These are phyloP conservation scores for Thalassiosira delicatula DNA, from an alignment of 352 stramenopile genomes.

Conservation along the genomic window DNA sequence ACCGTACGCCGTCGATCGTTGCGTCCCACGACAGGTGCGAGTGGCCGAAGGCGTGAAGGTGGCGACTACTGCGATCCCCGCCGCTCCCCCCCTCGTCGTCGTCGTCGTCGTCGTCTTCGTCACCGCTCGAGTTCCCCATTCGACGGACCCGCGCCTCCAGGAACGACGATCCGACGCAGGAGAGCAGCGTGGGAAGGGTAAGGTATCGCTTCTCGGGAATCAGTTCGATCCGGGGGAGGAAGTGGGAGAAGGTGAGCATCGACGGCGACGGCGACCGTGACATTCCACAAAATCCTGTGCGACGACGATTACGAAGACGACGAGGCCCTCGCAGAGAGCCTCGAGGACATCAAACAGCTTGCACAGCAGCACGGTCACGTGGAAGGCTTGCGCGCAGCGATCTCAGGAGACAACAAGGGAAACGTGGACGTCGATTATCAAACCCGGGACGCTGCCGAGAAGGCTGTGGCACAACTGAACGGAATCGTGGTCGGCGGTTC, in stretches of 20 bases:
- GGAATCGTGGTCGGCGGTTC: conserved; percentile 67
- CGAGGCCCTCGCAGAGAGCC: conserved; percentile 59
- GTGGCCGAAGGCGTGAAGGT: conserved; percentile 62
- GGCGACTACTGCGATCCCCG: conserved; percentile 3
- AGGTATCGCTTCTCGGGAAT: conserved; percentile 63
- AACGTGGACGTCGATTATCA: conserved; percentile 45
- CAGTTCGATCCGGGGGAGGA: conserved; percentile 58
- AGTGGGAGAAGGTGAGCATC: conserved; percentile 52
- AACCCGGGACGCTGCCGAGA: conserved; percentile 12
- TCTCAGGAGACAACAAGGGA: conserved; percentile 40
- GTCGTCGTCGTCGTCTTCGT: too few species aligned
- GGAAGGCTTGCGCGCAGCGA: conserved; percentile 7
- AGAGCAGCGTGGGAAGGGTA: conserved; percentile 52
- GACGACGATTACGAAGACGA: conserved; percentile 63
- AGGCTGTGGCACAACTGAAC: conserved; percentile 54
- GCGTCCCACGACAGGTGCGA: conserved; percentile 62
- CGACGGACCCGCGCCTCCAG: conserved; percentile 44
- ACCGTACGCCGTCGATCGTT: conserved; percentile 48
- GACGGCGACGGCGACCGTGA: too few species aligned
- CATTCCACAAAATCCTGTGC: conserved; percentile 63
- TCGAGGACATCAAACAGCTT: conserved; percentile 57
- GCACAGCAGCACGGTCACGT: conserved; percentile 39
- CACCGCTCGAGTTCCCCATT: not conserved
- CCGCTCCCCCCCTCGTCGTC: not conserved
- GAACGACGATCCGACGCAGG: conserved; percentile 48